A percentile compares a stretch with the other conserved stretches of the same genome.
Conservation (phyloP, 768 basidiomycete genomes). For the Auricularia sp. region DNA sequence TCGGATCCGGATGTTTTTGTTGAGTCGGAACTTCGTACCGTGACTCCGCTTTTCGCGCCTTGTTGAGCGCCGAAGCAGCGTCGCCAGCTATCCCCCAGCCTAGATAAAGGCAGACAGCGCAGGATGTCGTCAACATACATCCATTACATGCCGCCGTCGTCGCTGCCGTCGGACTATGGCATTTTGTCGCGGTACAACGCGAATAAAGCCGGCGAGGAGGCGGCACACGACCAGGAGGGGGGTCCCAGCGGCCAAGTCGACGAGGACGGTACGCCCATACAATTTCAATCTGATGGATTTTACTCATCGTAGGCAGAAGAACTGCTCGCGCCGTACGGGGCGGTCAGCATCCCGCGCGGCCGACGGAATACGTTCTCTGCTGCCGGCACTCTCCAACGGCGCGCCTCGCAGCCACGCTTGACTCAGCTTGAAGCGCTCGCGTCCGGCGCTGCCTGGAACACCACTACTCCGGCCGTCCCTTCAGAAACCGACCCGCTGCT, state of each 20-base stretch:
- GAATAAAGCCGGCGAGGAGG: constrained; percentile 15
- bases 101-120: not conserved
- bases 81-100: no score
- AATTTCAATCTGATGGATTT: not conserved
- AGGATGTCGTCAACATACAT: constrained; percentile 35
- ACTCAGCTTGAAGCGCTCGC: not conserved
- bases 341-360: not conserved
- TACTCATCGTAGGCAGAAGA: not conserved
- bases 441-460: not conserved
- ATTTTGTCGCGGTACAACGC: constrained; percentile 42
- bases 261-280: not conserved
- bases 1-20: no score
- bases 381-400: not conserved
- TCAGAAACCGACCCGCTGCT: constrained; percentile 34
- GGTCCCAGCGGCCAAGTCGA: not conserved
- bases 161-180: constrained; percentile 58
- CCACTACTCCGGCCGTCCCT: not conserved
- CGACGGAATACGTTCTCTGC: not conserved
- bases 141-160: constrained; percentile 40
- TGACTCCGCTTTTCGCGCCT: no score
- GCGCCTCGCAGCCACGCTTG: not conserved
- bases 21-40: no score
- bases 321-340: not conserved
- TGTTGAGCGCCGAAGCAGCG: no score
- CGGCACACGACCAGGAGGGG: not conserved